phyloP scores from a whole-genome alignment of 495 filamentous ascomycete species.

The Talaromyces thailandensis region DNA sequence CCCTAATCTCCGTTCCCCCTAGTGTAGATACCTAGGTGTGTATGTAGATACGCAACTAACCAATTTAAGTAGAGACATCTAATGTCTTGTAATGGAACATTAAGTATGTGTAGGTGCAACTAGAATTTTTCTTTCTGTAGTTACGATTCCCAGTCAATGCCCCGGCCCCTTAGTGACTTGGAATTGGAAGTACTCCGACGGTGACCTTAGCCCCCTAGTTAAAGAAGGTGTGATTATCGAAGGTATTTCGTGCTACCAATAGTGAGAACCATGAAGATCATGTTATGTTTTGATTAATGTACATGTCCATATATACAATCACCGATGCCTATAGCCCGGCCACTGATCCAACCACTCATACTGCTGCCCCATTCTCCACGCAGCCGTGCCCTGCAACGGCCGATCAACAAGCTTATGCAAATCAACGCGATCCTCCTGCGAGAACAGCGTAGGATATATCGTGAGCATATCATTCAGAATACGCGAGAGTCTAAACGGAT shows the following conservation, averaged over 20 bases:
- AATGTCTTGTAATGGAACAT: no score
- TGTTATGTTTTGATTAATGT: background rate
- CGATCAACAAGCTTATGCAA: conserved; percentile 4
- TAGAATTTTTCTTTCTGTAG: no score
- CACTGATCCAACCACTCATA: conserved; percentile 4
- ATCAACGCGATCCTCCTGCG: background rate
- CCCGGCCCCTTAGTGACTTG: no score
- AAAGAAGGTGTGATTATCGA: background rate
- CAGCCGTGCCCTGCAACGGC: background rate
- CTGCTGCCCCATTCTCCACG: background rate
- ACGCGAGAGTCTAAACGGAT: conserved; percentile 21
- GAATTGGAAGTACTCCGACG: no score
- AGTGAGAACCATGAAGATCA: no score
- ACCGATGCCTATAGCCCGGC: background rate
- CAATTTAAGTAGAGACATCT: no score
- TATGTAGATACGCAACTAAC: no score
- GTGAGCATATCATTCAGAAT: conserved; percentile 22
- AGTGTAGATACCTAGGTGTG: no score
- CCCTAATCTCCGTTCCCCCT: no score
- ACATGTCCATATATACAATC: background rate
- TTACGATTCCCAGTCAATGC: no score
- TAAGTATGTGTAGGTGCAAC: no score
- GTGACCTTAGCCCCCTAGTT: background rate
- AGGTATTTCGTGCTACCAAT: no score
- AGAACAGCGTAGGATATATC: conserved; percentile 18